Evolutionary conservation across 176 grass and related monocot genomes (phyloP).

Genomic region (Musa beccarii): DNA sequence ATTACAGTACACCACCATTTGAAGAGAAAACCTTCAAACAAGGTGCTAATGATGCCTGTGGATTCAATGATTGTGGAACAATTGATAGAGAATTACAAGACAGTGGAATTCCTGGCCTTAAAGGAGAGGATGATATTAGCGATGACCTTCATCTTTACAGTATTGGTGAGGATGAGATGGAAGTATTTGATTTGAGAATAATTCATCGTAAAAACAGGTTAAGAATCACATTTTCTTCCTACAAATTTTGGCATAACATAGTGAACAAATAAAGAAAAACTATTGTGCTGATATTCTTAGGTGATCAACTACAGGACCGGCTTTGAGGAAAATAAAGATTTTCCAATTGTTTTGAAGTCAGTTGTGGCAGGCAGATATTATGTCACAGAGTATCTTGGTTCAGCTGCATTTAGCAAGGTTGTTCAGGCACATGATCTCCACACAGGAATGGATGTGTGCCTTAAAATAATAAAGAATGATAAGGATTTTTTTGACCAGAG

Average conservation of each 20-base stretch:
- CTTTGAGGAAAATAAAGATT: conserved; percentile 96
- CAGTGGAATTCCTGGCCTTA: conserved; percentile 12
- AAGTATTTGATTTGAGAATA: conserved; percentile 94
- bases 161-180: conserved; percentile 56
- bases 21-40: conserved; percentile 19
- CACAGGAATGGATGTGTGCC: conserved; percentile 68
- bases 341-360: conserved; percentile 70
- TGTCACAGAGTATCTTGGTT: conserved; percentile 88
- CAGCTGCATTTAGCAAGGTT: conserved; percentile 93
- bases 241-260: conserved; percentile 18
- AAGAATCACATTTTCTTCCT: neutral
- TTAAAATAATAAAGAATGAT: conserved; percentile 98
- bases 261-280: neutral
- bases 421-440: conserved; percentile 90
- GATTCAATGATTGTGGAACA: conserved; percentile 31
- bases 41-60: conserved; percentile 36
- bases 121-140: conserved; percentile 47
- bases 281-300: conserved; percentile 42
- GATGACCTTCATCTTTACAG: conserved; percentile 48
- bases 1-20: conserved; percentile 37
- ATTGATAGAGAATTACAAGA: conserved; percentile 31
- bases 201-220: conserved; percentile 98
- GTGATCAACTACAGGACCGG: conserved; percentile 63
- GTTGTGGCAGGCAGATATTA: conserved; percentile 91
- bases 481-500: conserved; percentile 99